Evolutionary conservation across 2,329 filamentous ascomycete genomes (phyloP), one percentile per base, ranked within the genome.

Genomic region (Bisporella sp.): DNA sequence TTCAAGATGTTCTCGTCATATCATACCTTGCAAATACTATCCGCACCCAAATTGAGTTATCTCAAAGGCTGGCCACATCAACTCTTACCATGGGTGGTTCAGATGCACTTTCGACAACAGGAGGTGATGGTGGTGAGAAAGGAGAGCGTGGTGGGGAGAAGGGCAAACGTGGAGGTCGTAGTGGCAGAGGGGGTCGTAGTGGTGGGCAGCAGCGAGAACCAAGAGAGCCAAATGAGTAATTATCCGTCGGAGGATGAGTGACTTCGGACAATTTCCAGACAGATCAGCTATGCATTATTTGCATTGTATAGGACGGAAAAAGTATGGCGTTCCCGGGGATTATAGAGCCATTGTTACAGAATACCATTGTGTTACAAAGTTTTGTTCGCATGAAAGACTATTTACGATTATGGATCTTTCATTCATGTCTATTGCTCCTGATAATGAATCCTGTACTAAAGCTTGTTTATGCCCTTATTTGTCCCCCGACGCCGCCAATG

Each of bases 21-120:
- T 95, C 90, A 60, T 99, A 99, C 76, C 81, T 99, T 58, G 90
- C 93, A 69, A 99, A 97, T 79, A 96, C 90, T 59, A 96, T 97
- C 73, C 89, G 92, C 71, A 97, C 92, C 61, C 93, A 99, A 76
- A 96, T 99, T 75, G 93, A 97, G 66, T 83, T 99, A 53, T 95
- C 91, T 58, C 95, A 97, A 79, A 83, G 92, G 57, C 77, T 99
- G 65, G 92, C 92, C 48, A 93, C 84, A n/a, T 82, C 86, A 57
- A 78, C 79, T 62, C 75, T 91, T 50, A 78, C 75, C 8, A 71
- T 79, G 58, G 76, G 75, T 54, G 71, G 72, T n/a, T 71, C 71
- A 44, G 74, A 76, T 55, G 66, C 59, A 12, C 58, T 66, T 37
- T 57, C 60, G 42, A 51, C 58, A 50, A 53, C 57, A 37, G 68